Evolutionary conservation across 164 flowering plant genomes (phyloP), one percentile per base, ranked within the genome.

Genomic region (Paratinospora sagittata): DNA sequence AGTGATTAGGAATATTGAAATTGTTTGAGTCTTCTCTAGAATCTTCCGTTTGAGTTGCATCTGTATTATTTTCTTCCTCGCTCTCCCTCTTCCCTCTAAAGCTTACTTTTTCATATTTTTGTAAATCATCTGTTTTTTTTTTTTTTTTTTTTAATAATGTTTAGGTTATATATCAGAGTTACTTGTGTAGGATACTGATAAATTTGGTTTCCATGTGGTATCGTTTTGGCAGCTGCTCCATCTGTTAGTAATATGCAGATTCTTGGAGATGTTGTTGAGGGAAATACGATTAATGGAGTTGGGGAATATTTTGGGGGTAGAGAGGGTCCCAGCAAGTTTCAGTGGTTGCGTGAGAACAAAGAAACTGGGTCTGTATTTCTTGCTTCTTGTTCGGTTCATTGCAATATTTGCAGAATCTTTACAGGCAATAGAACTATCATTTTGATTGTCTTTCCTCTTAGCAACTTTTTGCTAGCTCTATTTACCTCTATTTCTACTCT

Each of bases 271-370:
- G 72, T 64, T 70, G 84, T 95, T 73, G 99, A 95, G 82, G 98
- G 92, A 69, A 78, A 68, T 75, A 84, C 76, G 52, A 76, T 95
- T 70, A 89, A 81, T 74, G 98, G 99, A 47, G 75, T 76, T 68
- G 99, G 98, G 19, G 79, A 84, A 61, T 95, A 95, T 79, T 92
- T 95, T 88, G 99, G 99, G 58, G 99, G 99, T 74, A 87, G 77
- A 78, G 99, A 95, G 79, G 99, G 99, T 55, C 99, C 97, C 21
- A 92, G 98, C 93, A 92, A 89, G 79, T 95, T 89, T 81, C 88
- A 95, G 70, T 95, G 99, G 99, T 77, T 87, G 70, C 89, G 93
- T 52, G 90, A 92, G 81, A 85, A 84, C 76, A 86, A 76, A 69
- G 89, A 89, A 23, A 84, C 83, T 58, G 90, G 98, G 99, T 91